Conservation (phyloP, 2,329 filamentous ascomycete genomes). For the Penicillium sp. region DNA sequence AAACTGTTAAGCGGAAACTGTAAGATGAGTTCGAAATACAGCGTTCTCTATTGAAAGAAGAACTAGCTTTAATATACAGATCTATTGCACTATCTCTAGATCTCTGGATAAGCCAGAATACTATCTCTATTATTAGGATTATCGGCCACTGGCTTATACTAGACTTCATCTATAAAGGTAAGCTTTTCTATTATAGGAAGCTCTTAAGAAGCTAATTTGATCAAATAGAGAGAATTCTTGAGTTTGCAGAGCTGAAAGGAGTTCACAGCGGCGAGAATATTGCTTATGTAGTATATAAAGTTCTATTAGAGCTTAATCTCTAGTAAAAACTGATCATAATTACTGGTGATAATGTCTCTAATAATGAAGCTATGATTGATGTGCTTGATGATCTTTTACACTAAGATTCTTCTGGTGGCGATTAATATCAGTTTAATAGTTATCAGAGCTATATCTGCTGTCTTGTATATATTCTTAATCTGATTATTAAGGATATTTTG, state of each 20-base stretch:
- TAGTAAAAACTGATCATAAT: constrained; percentile 4
- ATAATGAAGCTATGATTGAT: constrained; percentile 6
- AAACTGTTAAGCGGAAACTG: not conserved
- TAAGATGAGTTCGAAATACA: constrained; percentile 1
- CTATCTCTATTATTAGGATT: constrained; percentile 14
- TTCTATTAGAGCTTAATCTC: constrained; percentile 10
- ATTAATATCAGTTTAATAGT: not conserved
- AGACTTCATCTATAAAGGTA: constrained; percentile 12
- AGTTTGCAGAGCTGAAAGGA: constrained; percentile 17
- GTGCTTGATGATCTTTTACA: not conserved
- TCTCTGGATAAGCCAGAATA: constrained; percentile 16
- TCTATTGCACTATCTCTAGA: constrained; percentile 19
- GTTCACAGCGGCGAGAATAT: constrained; percentile 19
- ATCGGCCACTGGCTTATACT: constrained; percentile 22
- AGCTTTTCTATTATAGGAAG: too few species aligned
- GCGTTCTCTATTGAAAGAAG: constrained; percentile 7
- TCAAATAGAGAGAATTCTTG: constrained; percentile 15
- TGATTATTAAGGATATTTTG: constrained; percentile 12
- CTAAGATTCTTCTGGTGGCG: too few species aligned
- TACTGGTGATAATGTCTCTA: constrained; percentile 9
- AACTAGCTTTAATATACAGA: constrained; percentile 13
- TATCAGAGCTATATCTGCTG: constrained; percentile 7
- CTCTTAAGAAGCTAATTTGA: too few species aligned
- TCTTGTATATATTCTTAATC: constrained; percentile 11
- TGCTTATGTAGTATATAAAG: constrained; percentile 6